phyloP scores from a whole-genome alignment of 257 asterid genomes.

The Solanum gracilifrons region DNA sequence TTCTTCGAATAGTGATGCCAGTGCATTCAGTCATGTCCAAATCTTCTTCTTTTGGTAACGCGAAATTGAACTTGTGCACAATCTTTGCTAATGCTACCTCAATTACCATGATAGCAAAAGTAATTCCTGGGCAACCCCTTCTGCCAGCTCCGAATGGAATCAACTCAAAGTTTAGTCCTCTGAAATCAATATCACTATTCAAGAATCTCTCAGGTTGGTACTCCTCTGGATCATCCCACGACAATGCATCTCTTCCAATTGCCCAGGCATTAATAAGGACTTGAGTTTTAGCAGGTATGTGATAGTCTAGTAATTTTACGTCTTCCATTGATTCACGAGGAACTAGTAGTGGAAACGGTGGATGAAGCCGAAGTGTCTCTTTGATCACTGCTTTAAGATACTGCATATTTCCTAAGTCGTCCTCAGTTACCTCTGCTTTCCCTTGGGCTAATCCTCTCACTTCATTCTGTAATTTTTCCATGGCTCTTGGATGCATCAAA shows the following conservation, averaged over 20 bases:
- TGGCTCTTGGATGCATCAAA: not conserved
- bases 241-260: constrained; percentile 22
- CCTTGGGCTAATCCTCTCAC: constrained; percentile 9
- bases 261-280: constrained; percentile 44
- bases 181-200: constrained; percentile 13
- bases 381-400: constrained; percentile 38
- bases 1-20: constrained; percentile 20
- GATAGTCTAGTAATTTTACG: constrained; percentile 21
- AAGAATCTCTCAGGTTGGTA: constrained; percentile 41
- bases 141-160: constrained; percentile 54
- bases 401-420: constrained; percentile 26
- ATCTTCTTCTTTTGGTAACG: constrained; percentile 22
- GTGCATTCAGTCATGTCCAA: constrained; percentile 34
- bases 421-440: constrained; percentile 14
- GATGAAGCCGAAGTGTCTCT: constrained; percentile 28
- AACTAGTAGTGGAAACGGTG: constrained; percentile 30
- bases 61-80: constrained; percentile 24
- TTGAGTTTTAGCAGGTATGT: constrained; percentile 17
- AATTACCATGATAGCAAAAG: constrained; percentile 4
- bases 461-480: constrained; percentile 19
- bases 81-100: constrained; percentile 36
- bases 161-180: constrained; percentile 30
- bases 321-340: constrained; percentile 34
- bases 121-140: constrained; percentile 42
- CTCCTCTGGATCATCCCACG: constrained; percentile 34